Base-by-base conservation (phyloP, 2,329 filamentous ascomycete species). In the Cladosporium sphaerospermum region DNA sequence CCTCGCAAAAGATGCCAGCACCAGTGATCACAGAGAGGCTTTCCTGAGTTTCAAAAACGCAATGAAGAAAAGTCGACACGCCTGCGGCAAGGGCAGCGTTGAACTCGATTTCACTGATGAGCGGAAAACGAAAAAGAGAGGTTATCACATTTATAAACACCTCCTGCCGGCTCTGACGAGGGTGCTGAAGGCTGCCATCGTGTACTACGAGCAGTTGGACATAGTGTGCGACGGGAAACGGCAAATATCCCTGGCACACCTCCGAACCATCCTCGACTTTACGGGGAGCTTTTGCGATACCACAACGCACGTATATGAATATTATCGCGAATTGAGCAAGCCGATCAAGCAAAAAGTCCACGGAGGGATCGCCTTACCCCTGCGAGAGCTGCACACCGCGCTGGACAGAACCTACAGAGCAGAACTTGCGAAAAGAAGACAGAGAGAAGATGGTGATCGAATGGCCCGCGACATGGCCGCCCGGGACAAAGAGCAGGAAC, bases 131-230 rank as follows among this genome's bases (percentile, higher is more conserved):
- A 52, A 54, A n/a, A 55, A 28, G n/a, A 16, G 37, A 36, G 39
- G 47, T 2, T 43, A 16, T n/a, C 39, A 60, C 39, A 63, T 67
- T 14, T 67, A 65, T 41, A 54, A 57, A 32, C 57, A 61, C 45
- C 46, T 67, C 11, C 54, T 68, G 13, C 64, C 62, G 8, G 52
- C 52, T 9, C 56, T 69, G 4, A 50, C 64, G 2, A 45, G 45
- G 28, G 54, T 64, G 0, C 52, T 66, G 14, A 54, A 56, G 31
- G 16, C 28, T 4, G 52, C 64, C 18, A 9, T 53, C 11, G 19
- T 28, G 7, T 49, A 32, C 9, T 61, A 65, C 45, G 18, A 19
- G 1, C 41, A 53, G 45, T 13, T 56, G 3, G 39, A 54, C 28
- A 19, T 37, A 3, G 23, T 52, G 19, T 55, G n/a, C 18, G 39